A percentile compares a stretch with the other conserved stretches of the same genome.
phyloP scores from a whole-genome alignment of 2,329 filamentous ascomycete genomes.

The Botrytis fragariae region DNA sequence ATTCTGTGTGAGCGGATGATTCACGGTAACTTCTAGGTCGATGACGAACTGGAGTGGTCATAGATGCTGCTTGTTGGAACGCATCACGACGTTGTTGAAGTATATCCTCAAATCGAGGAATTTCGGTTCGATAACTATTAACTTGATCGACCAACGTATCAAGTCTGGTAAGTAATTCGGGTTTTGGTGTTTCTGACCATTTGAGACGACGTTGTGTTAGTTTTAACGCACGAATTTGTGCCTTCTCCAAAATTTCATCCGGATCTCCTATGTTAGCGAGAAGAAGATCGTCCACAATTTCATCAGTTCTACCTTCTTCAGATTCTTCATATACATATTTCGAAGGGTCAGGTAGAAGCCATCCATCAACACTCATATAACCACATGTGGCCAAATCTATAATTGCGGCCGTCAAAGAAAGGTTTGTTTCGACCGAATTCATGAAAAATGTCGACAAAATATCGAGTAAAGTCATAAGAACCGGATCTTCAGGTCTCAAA shows the following conservation, averaged over 20 bases:
- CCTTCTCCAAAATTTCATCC: conserved; percentile 43
- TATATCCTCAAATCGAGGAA: conserved; percentile 71
- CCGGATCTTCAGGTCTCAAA: conserved; percentile 59
- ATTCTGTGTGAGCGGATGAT: conserved; percentile 46
- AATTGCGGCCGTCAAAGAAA: conserved; percentile 80
- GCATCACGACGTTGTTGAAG: conserved; percentile 63
- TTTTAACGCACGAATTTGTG: conserved; percentile 48
- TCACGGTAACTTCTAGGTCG: conserved; percentile 47
- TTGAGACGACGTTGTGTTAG: conserved; percentile 53
- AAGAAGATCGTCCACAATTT: conserved; percentile 40
- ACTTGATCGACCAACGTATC: conserved; percentile 62
- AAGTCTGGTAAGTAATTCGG: conserved; percentile 56
- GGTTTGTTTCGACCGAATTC: conserved; percentile 87
- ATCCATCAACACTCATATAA: conserved; percentile 82
- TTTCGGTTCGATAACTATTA: conserved; percentile 56
- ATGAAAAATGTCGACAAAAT: conserved; percentile 79
- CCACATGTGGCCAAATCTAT: conserved; percentile 82
- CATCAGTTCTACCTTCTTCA: conserved; percentile 34
- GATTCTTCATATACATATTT: conserved; percentile 57
- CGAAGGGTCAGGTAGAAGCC: conserved; percentile 75
- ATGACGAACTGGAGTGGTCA: conserved; percentile 32
- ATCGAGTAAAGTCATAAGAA: conserved; percentile 64
- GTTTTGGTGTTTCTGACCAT: conserved; percentile 51
- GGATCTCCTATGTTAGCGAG: conserved; percentile 24
- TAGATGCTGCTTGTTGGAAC: conserved; percentile 56